A percentile compares a stretch with the other conserved stretches of the same genome.
phyloP scores from a whole-genome alignment of 2,329 filamentous ascomycete genomes.

The Penicillium brevicompactum region DNA sequence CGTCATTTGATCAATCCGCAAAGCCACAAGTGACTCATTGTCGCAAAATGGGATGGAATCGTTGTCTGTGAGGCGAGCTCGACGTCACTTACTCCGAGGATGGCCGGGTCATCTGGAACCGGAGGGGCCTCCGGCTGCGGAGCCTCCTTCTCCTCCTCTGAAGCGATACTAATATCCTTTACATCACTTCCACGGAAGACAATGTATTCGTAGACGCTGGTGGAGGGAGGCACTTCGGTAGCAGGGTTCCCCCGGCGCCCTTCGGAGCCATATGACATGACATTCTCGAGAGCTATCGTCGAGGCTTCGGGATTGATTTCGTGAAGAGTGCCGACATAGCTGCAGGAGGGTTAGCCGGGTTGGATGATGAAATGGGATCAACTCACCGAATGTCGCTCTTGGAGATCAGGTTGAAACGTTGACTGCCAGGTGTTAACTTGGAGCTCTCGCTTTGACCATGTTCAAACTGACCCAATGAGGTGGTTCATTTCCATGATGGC shows the following conservation, averaged over 20 bases:
- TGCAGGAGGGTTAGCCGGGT: conserved; percentile 49
- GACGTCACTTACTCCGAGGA: conserved; percentile 83
- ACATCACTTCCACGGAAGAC: conserved; percentile 98
- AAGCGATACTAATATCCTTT: conserved; percentile 93
- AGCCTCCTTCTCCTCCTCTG: conserved; percentile 69
- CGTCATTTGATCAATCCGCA: conserved; percentile 56
- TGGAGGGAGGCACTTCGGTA: conserved; percentile 80
- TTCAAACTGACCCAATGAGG: conserved; percentile 49
- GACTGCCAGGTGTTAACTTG: conserved; percentile 57
- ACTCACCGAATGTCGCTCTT: conserved; percentile 94
- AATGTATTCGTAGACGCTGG: conserved; percentile 96
- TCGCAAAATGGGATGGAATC: conserved; percentile 3
- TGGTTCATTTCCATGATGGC: conserved; percentile 53
- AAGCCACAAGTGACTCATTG: conserved; percentile 5
- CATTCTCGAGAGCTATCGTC: conserved; percentile 95
- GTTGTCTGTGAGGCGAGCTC: conserved; percentile 5
- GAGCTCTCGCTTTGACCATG: conserved; percentile 35
- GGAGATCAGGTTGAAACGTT: conserved; percentile 93
- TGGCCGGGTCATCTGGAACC: conserved; percentile 92
- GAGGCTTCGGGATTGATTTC: conserved; percentile 98
- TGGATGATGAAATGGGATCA: conserved; percentile 17
- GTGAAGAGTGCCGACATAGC: conserved; percentile 93
- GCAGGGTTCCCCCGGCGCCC: conserved; percentile 76
- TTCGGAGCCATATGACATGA: conserved; percentile 91
- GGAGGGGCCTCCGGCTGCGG: conserved; percentile 75